Conservation (phyloP, 768 basidiomycete species). For the Trametes punicea region DNA sequence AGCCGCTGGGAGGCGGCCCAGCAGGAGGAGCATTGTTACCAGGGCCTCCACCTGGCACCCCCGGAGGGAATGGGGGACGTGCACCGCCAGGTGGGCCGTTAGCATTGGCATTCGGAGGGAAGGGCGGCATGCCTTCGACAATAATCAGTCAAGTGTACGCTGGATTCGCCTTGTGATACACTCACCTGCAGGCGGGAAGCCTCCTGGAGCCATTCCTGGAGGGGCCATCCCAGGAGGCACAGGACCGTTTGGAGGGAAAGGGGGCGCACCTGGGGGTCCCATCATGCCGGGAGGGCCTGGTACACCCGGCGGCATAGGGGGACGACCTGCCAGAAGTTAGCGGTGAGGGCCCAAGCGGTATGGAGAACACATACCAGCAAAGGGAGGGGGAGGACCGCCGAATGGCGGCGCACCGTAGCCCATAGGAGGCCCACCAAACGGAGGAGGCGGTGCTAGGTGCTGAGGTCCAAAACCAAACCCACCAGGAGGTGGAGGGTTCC, state of each 20-base stretch:
- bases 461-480: conserved; percentile 86
- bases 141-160: background rate
- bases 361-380: conserved; percentile 23
- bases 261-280: conserved; percentile 59
- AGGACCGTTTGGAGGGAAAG: conserved; percentile 66
- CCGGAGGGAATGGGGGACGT: conserved; percentile 35
- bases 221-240: conserved; percentile 38
- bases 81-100: conserved; percentile 19
- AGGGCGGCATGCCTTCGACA: conserved; percentile 37
- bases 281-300: conserved; percentile 44
- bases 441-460: conserved; percentile 50
- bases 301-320: conserved; percentile 68
- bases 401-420: conserved; percentile 52
- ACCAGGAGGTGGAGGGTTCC: conserved; percentile 81
- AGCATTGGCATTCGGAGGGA: conserved; percentile 37
- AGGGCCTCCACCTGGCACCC: conserved; percentile 18
- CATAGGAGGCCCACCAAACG: conserved; percentile 51
- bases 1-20: conserved; percentile 14
- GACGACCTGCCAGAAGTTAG: conserved; percentile 43
- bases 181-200: conserved; percentile 23
- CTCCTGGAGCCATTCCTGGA: conserved; percentile 33
- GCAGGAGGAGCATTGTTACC: conserved; percentile 17
- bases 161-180: background rate
- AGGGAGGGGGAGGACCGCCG: conserved; percentile 42
- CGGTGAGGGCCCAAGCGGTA: background rate